A percentile compares a stretch with the other conserved stretches of the same genome.
Evolutionary conservation across 2,329 filamentous ascomycete genomes (phyloP).

Genomic region (Chrysoporthe austroafricana): DNA sequence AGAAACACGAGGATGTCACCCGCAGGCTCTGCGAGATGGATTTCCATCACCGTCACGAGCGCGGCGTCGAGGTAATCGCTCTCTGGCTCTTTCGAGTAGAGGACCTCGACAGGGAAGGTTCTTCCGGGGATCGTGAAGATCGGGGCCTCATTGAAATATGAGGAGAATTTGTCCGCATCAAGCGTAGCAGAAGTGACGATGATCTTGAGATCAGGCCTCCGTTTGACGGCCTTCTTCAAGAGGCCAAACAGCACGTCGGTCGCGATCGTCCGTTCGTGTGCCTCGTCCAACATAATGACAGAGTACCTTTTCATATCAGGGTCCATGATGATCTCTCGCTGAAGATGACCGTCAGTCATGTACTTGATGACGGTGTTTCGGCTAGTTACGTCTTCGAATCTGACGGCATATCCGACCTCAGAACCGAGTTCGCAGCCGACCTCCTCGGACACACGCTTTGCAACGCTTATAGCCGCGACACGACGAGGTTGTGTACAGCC

Average conservation of each 20-base stretch:
- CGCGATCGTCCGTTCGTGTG: constrained; percentile 94
- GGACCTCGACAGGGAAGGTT: constrained; percentile 92
- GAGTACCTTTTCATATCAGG: constrained; percentile 88
- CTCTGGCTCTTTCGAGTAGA: constrained; percentile 94
- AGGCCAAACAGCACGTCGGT: constrained; percentile 95
- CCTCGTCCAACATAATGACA: constrained; percentile 97
- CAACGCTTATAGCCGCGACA: constrained; percentile 96
- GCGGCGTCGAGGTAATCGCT: constrained; percentile 94
- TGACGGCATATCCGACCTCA: constrained; percentile 95
- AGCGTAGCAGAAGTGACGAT: constrained; percentile 97
- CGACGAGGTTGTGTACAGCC: constrained; percentile 96
- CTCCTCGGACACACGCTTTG: constrained; percentile 94
- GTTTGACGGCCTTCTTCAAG: constrained; percentile 88
- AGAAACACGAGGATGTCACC: constrained; percentile 97
- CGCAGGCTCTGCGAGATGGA: constrained; percentile 87
- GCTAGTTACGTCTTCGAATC: constrained; percentile 93
- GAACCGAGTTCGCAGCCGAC: constrained; percentile 88
- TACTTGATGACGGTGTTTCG: constrained; percentile 95
- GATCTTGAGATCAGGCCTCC: constrained; percentile 84
- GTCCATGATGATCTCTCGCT: constrained; percentile 92
- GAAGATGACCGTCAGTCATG: constrained; percentile 98
- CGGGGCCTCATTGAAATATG: constrained; percentile 93
- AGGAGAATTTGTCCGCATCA: constrained; percentile 95
- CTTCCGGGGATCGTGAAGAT: constrained; percentile 96
- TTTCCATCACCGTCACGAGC: constrained; percentile 97